Conservation (phyloP, 2,329 filamentous ascomycete species). For the Sclerotinia spermophila region DNA sequence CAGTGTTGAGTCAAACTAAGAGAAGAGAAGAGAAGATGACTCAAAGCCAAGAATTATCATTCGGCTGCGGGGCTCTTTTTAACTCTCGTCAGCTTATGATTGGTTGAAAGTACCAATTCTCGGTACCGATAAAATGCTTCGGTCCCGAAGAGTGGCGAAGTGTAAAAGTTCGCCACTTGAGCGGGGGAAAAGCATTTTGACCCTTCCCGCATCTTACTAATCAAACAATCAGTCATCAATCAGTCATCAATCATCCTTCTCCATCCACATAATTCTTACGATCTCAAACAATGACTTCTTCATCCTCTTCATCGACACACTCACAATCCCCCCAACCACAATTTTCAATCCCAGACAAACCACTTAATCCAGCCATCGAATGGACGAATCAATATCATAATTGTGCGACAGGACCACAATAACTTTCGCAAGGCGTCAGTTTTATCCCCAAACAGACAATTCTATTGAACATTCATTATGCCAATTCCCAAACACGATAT, state of each 20-base stretch:
- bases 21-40: slow-evolving; percentile 2
- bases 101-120: accelerated
- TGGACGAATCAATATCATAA: not conserved
- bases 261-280: not conserved
- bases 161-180: not conserved
- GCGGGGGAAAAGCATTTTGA: not conserved
- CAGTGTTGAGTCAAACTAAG: not conserved
- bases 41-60: not conserved
- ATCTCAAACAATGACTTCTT: not conserved
- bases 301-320: not conserved
- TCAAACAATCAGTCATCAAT: not conserved
- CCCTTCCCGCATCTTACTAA: not conserved
- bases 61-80: not conserved
- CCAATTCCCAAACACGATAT: not conserved
- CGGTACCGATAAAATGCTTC: not conserved
- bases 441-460: not conserved
- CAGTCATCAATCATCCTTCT: not conserved
- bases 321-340: not conserved
- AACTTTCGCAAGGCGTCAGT: not conserved
- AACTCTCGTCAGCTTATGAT: not conserved
- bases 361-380: not conserved
- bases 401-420: not conserved
- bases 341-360: not conserved
- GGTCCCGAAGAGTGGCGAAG: not conserved
- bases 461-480: not conserved